phyloP scores from a whole-genome alignment of 2,329 filamentous ascomycete species.

The Alternaria sp. region DNA sequence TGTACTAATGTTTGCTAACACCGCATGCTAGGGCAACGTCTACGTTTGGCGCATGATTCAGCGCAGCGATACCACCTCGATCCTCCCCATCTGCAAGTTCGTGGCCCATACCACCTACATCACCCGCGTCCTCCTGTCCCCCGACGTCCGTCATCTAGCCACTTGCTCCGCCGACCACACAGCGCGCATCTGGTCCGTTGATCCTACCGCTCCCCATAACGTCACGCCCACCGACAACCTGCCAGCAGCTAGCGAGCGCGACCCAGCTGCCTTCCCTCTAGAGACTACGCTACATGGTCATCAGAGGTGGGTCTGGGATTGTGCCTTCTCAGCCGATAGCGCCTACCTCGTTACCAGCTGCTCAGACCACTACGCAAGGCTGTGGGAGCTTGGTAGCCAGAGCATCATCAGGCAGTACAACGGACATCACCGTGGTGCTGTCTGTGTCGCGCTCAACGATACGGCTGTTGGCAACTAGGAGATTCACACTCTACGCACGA shows the following conservation, averaged over 20 bases:
- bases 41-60: constrained; percentile 97
- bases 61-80: constrained; percentile 78
- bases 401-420: constrained; percentile 95
- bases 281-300: constrained; percentile 89
- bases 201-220: constrained; percentile 53
- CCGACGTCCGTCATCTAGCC: constrained; percentile 91
- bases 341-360: constrained; percentile 93
- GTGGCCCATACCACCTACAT: constrained; percentile 91
- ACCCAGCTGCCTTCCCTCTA: constrained; percentile 71
- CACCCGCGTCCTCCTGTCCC: constrained; percentile 87
- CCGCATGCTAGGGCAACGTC: constrained; percentile 75
- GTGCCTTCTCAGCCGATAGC: constrained; percentile 90
- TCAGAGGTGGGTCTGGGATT: constrained; percentile 98
- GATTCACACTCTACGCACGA: neutral
- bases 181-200: constrained; percentile 95
- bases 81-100: constrained; percentile 88
- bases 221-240: constrained; percentile 39
- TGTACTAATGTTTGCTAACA: neutral
- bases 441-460: constrained; percentile 92
- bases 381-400: constrained; percentile 88
- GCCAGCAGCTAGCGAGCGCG: constrained; percentile 43
- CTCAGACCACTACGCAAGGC: constrained; percentile 87
- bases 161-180: constrained; percentile 95
- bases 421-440: constrained; percentile 87
- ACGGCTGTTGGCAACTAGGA: constrained; percentile 47